Conservation (phyloP, 495 filamentous ascomycete genomes). For the Lasiosphaeria ovina region DNA sequence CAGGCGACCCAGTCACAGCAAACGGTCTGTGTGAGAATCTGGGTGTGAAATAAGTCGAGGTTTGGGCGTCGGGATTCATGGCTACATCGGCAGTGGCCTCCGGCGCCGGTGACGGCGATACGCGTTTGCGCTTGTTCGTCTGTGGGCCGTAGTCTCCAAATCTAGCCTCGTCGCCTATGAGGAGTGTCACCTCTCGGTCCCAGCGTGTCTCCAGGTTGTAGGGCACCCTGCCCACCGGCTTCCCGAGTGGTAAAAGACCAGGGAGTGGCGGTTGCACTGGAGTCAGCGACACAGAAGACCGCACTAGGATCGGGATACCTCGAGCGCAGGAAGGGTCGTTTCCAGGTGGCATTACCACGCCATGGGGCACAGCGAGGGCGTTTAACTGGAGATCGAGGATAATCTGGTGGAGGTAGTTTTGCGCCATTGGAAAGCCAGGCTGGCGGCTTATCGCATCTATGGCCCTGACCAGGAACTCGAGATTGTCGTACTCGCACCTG, state of each 20-base stretch:
- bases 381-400: constrained; percentile 39
- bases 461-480: constrained; percentile 39
- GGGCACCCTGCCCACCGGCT: constrained; percentile 19
- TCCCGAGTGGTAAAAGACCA: constrained; percentile 33
- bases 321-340: constrained; percentile 15
- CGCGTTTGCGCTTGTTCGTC: not conserved
- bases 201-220: not conserved
- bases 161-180: not conserved
- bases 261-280: constrained; percentile 35
- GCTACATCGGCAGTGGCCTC: not conserved
- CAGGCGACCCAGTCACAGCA: too few species aligned
- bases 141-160: not conserved
- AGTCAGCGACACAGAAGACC: constrained; percentile 31
- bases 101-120: not conserved
- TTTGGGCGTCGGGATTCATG: not conserved
- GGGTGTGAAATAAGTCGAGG: not conserved
- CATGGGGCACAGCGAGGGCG: constrained; percentile 25
- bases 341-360: not conserved
- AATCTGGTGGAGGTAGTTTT: constrained; percentile 40
- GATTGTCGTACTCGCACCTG: constrained; percentile 21
- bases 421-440: constrained; percentile 33
- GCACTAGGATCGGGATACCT: constrained; percentile 42
- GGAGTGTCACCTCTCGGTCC: not conserved
- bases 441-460: constrained; percentile 39
- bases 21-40: not conserved